Conservation (phyloP, 345 rosid species). For the Leavenworthia alabamica region DNA sequence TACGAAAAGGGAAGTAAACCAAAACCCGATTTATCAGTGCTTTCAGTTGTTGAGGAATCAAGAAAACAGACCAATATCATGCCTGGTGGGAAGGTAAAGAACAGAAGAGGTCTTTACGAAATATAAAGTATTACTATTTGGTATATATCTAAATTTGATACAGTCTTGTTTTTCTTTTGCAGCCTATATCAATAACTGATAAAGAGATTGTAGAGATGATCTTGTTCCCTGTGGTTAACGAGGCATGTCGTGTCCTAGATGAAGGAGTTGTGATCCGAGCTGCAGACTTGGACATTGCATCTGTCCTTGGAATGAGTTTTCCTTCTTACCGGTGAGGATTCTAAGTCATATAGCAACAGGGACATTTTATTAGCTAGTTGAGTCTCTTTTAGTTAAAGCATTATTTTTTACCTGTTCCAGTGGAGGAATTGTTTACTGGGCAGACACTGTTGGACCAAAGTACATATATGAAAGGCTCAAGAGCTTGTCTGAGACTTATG, state of each 20-base stretch:
- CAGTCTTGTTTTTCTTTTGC: constrained; percentile 12
- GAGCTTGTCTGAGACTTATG: constrained; percentile 63
- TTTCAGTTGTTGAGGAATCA: constrained; percentile 64
- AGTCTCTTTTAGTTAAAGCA: background rate
- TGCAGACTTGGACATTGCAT: constrained; percentile 80
- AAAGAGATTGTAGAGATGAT: constrained; percentile 84
- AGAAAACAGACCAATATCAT: constrained; percentile 61
- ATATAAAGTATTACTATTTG: background rate
- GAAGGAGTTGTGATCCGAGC: constrained; percentile 81
- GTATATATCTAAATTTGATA: background rate
- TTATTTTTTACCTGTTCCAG: constrained; percentile 34
- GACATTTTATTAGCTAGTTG: background rate
- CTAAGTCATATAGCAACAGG: background rate
- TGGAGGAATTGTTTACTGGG: constrained; percentile 93
- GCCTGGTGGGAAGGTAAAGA: constrained; percentile 83
- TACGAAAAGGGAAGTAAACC: constrained; percentile 81
- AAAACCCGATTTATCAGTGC: constrained; percentile 72
- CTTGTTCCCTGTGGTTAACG: constrained; percentile 84
- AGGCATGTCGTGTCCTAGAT: constrained; percentile 85
- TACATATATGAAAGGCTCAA: constrained; percentile 58
- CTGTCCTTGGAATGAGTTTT: constrained; percentile 97
- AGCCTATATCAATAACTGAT: constrained; percentile 74
- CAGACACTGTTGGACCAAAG: constrained; percentile 58
- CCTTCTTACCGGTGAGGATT: constrained; percentile 79
- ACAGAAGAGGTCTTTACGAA: constrained; percentile 1